These are phyloP conservation scores for Fraxinus xanthoxyloides DNA, from an alignment of 305 asterid species.

Conservation along the genomic window DNA sequence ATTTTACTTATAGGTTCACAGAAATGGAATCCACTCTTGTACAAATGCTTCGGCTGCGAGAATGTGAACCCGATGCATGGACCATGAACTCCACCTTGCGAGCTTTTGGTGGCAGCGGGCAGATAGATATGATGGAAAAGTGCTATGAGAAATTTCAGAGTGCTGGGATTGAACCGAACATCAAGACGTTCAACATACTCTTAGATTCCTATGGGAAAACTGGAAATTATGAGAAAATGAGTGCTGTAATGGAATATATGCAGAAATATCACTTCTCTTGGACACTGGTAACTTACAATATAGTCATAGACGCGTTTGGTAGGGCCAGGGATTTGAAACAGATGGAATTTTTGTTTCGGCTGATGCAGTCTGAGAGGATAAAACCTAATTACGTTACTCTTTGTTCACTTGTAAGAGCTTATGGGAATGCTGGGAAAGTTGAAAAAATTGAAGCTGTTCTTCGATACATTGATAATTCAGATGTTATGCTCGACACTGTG, in stretches of 20 bases:
- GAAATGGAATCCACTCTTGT: conserved; percentile 81
- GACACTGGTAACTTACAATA: conserved; percentile 81
- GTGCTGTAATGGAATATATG: conserved; percentile 91
- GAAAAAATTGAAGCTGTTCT: conserved; percentile 59
- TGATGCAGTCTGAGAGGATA: conserved; percentile 82
- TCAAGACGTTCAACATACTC: conserved; percentile 85
- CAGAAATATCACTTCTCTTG: conserved; percentile 74
- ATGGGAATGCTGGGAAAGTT: conserved; percentile 56
- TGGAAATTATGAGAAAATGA: conserved; percentile 70
- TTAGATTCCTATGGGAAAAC: conserved; percentile 80
- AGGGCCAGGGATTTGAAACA: conserved; percentile 72
- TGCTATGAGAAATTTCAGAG: conserved; percentile 80
- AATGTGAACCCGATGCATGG: conserved; percentile 84
- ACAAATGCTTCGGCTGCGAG: conserved; percentile 65
- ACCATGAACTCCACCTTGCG: conserved; percentile 88
- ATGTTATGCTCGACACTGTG: conserved; percentile 63
- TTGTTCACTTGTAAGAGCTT: conserved; percentile 81
- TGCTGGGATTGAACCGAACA: conserved; percentile 79
- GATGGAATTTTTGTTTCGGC: conserved; percentile 76
- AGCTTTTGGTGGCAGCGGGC: conserved; percentile 92
- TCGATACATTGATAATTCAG: conserved; percentile 61
- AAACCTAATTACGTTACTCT: conserved; percentile 75
- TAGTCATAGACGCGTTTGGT: conserved; percentile 85
- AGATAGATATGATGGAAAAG: conserved; percentile 82
- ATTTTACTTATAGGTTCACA: conserved; percentile 45